These are phyloP conservation scores for Acanthamoeba lenticulata DNA, from an alignment of 208 protist genomes.

Conservation along the genomic window DNA sequence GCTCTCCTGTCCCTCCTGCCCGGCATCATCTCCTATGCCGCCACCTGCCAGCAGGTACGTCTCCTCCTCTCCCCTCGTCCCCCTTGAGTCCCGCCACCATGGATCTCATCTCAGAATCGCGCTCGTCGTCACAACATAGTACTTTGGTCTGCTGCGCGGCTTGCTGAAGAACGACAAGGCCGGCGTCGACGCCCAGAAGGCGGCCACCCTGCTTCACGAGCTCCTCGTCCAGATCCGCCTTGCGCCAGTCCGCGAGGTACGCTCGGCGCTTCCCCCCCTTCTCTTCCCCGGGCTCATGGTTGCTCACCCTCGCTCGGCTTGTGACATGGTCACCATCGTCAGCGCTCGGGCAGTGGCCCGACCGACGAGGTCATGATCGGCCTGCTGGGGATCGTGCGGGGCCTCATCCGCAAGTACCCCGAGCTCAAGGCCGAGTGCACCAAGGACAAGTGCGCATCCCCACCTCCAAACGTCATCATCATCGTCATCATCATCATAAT, in stretches of 20 bases:
- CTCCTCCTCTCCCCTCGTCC: no score
- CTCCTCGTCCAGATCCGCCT: conserved; percentile 32
- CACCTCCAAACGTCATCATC: neutral
- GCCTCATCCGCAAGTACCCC: conserved; percentile 17
- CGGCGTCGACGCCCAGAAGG: neutral
- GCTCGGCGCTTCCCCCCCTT: neutral
- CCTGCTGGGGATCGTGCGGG: neutral
- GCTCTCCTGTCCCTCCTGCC: conserved; percentile 30
- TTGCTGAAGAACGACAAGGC: conserved; percentile 27
- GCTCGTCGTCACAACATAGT: neutral
- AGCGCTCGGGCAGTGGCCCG: neutral
- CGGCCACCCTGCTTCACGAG: conserved; percentile 54
- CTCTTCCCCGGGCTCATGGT: neutral
- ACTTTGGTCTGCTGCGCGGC: conserved; percentile 12
- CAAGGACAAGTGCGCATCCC: neutral
- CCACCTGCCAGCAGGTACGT: conserved; percentile 33
- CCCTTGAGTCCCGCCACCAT: no score
- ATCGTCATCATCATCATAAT: neutral
- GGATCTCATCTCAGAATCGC: neutral
- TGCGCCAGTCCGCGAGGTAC: conserved; percentile 36
- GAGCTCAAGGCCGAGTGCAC: conserved; percentile 47
- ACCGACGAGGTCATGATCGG: conserved; percentile 56
- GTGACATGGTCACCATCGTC: neutral
- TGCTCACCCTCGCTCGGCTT: neutral
- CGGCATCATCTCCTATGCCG: neutral